Percentiles rank a stretch among this genome's conserved stretches.
Evolutionary conservation across 495 filamentous ascomycete genomes (phyloP).

Genomic region (Talaromyces stipitatus): DNA sequence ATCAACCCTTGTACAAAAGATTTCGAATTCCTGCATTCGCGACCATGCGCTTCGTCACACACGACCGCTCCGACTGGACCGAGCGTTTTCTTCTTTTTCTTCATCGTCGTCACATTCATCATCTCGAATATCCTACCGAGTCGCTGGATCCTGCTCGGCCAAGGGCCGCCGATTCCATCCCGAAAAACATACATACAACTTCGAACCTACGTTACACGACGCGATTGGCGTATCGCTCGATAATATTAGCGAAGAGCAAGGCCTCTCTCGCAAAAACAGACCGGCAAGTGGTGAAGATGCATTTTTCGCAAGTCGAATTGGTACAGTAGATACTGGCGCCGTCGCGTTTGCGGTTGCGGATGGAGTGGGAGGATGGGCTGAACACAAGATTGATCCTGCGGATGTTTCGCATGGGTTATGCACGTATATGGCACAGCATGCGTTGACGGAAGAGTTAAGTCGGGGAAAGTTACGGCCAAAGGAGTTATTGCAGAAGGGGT

Average conservation of each 20-base stretch:
- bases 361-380: slow-evolving; percentile 90
- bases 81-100: slow-evolving; percentile 1
- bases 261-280: slow-evolving; percentile 33
- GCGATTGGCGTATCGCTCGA: slow-evolving; percentile 44
- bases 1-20: background rate
- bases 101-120: slow-evolving; percentile 11
- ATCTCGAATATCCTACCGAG: slow-evolving; percentile 35
- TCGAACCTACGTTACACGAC: slow-evolving; percentile 55
- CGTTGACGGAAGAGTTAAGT: slow-evolving; percentile 39
- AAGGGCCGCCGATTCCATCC: slow-evolving; percentile 73
- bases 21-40: background rate
- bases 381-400: slow-evolving; percentile 84
- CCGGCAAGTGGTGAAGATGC: slow-evolving; percentile 88
- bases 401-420: slow-evolving; percentile 96
- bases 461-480: slow-evolving; percentile 50
- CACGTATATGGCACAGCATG: slow-evolving; percentile 75
- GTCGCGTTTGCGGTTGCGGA: slow-evolving; percentile 83
- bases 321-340: slow-evolving; percentile 39
- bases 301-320: slow-evolving; percentile 79
- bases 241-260: slow-evolving; percentile 23
- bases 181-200: slow-evolving; percentile 62
- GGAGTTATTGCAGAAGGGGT: slow-evolving; percentile 72
- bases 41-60: background rate
- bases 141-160: slow-evolving; percentile 57
- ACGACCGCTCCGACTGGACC: background rate